Conservation (phyloP, 257 asterid genomes). For the Plantago elongata region DNA sequence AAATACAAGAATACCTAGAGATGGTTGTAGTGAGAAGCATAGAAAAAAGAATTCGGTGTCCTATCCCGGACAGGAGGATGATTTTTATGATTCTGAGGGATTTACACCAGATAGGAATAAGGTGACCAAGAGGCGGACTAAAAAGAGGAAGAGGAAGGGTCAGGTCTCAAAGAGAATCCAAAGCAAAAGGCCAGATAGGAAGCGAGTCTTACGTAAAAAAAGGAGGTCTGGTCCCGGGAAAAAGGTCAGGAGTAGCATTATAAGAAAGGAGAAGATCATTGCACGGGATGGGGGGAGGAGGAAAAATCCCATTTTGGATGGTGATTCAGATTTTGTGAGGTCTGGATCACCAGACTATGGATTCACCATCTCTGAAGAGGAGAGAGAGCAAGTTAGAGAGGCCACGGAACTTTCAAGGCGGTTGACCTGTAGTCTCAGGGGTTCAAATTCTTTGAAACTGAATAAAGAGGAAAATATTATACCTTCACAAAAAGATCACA, state of each 20-base stretch:
- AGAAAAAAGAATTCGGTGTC: slow-evolving; percentile 24
- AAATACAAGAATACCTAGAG: slow-evolving; percentile 10
- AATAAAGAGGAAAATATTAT: slow-evolving; percentile 29
- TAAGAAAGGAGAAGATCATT: slow-evolving; percentile 31
- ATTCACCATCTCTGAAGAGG: slow-evolving; percentile 78
- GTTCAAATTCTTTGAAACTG: slow-evolving; percentile 31
- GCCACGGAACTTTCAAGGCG: slow-evolving; percentile 47
- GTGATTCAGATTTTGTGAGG: slow-evolving; percentile 65
- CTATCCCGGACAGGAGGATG: slow-evolving; percentile 20
- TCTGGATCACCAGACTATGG: slow-evolving; percentile 61
- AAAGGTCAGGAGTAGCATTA: slow-evolving; percentile 27
- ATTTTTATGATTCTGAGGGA: slow-evolving; percentile 24
- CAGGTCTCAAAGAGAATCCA: slow-evolving; percentile 26
- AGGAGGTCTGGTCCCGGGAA: slow-evolving; percentile 23
- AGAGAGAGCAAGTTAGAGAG: slow-evolving; percentile 78
- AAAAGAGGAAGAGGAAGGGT: slow-evolving; percentile 22
- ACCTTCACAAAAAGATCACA: slow-evolving; percentile 36
- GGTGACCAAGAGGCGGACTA: not conserved
- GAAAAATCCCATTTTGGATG: slow-evolving; percentile 31
- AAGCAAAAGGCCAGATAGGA: slow-evolving; percentile 25
- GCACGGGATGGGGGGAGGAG: slow-evolving; percentile 36
- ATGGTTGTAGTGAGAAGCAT: slow-evolving; percentile 17
- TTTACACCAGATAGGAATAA: slow-evolving; percentile 30
- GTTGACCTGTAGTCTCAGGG: slow-evolving; percentile 39
- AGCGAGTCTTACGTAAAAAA: slow-evolving; percentile 21